Conservation (phyloP, 139 green algal species). For the Chlamydomonas incerta region DNA sequence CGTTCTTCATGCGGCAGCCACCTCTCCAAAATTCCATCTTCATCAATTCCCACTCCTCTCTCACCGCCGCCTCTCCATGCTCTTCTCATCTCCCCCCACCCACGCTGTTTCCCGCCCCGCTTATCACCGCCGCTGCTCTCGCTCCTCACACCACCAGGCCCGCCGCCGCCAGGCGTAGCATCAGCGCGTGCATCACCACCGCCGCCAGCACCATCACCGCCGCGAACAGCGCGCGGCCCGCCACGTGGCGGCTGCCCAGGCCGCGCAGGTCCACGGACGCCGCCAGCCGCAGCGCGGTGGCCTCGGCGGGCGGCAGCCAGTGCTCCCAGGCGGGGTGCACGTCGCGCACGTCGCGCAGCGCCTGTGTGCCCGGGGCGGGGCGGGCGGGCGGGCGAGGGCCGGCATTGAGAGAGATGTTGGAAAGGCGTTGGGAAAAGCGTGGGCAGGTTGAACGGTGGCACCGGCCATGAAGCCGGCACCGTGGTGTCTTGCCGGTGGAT, state of each 20-base stretch:
- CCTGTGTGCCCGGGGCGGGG: not conserved
- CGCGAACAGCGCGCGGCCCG: constrained; percentile 9
- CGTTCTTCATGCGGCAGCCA: too few relatives aligned
- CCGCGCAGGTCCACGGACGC: constrained; percentile 16
- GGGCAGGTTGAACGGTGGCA: too few relatives aligned
- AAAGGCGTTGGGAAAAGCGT: too few relatives aligned
- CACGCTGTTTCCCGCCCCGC: too few relatives aligned
- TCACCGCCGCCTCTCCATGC: too few relatives aligned
- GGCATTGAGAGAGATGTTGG: not conserved
- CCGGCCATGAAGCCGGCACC: not conserved
- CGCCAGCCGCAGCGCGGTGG: not conserved
- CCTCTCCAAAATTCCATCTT: too few relatives aligned
- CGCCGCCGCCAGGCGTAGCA: constrained; percentile 7
- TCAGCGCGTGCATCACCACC: not conserved
- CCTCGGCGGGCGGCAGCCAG: not conserved
- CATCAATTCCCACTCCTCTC: too few relatives aligned
- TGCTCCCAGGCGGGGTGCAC: constrained; percentile 61
- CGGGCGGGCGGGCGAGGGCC: not conserved
- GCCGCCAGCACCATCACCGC: constrained; percentile 29
- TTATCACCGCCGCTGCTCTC: not conserved
- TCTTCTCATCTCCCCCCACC: too few relatives aligned
- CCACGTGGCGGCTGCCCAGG: constrained; percentile 7
- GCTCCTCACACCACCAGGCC: not conserved
- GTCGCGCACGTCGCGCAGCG: constrained; percentile 50
- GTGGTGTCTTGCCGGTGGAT: not conserved